Evolutionary conservation across 371 early-diverging fungal genomes (phyloP).

Genomic region (Vairimorpha necatrix): DNA sequence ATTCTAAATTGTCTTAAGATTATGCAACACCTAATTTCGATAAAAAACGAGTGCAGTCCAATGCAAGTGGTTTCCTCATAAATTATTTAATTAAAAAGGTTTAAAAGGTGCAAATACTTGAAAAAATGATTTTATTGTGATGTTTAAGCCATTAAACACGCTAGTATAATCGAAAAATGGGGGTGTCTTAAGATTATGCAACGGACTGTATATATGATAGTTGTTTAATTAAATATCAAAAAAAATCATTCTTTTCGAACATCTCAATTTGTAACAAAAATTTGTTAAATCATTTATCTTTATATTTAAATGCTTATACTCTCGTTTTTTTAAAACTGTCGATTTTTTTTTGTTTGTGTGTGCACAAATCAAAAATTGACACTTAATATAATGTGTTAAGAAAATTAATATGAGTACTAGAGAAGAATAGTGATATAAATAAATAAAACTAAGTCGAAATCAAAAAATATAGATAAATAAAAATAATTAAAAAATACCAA

Average conservation of each 20-base stretch:
- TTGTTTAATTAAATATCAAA: background rate
- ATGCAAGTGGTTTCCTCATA: background rate
- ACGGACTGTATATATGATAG: background rate
- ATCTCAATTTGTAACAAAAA: too few relatives aligned
- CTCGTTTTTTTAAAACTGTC: too few relatives aligned
- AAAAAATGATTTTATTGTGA: background rate
- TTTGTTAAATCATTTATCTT: too few relatives aligned
- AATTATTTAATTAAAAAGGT: background rate
- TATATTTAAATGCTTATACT: too few relatives aligned
- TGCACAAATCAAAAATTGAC: too few relatives aligned
- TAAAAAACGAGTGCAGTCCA: background rate
- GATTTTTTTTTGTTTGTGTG: too few relatives aligned
- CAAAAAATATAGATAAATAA: too few relatives aligned
- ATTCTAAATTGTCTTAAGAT: background rate
- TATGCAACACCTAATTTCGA: background rate
- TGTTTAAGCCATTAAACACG: background rate
- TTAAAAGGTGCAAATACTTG: background rate
- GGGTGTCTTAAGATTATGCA: slow-evolving; percentile 13
- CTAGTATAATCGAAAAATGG: background rate
- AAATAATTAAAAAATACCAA: too few relatives aligned
- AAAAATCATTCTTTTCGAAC: background rate
- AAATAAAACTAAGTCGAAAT: too few relatives aligned
- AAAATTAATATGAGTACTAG: too few relatives aligned
- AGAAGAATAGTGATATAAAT: too few relatives aligned
- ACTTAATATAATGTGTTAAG: too few relatives aligned